phyloP scores from a whole-genome alignment of 345 rosid species.

The Hibiscus mutabilis region DNA sequence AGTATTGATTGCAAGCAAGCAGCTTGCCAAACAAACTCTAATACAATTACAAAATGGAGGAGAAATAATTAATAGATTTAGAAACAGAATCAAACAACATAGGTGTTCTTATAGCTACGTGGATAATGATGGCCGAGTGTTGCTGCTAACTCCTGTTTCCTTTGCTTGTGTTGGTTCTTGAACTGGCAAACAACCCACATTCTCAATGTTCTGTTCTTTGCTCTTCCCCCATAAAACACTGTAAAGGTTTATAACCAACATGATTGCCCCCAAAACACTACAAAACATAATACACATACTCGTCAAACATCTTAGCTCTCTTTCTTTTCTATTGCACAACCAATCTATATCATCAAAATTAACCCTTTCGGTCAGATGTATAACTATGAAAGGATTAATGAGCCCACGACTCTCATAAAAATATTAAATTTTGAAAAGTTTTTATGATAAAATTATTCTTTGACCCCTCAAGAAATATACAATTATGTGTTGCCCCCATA shows the following conservation, averaged over 20 bases:
- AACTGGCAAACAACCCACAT: conserved; percentile 18
- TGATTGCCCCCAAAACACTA: conserved; percentile 10
- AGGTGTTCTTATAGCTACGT: not conserved
- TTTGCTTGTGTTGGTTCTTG: not conserved
- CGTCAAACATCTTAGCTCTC: too few species aligned
- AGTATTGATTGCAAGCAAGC: not conserved
- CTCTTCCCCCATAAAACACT: conserved; percentile 24
- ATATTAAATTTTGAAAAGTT: too few species aligned
- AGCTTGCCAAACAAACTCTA: not conserved
- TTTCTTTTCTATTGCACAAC: too few species aligned
- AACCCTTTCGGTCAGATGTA: too few species aligned
- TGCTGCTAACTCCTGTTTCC: not conserved
- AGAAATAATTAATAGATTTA: not conserved
- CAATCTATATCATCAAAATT: too few species aligned
- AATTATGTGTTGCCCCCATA: too few species aligned
- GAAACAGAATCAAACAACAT: not conserved
- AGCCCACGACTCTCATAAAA: too few species aligned
- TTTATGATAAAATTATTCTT: too few species aligned
- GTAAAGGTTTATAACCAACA: conserved; percentile 16
- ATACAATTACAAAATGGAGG: not conserved
- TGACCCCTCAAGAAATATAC: too few species aligned
- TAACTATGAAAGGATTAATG: too few species aligned
- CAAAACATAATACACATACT: not conserved
- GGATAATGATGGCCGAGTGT: not conserved
- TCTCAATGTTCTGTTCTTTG: conserved; percentile 8